phyloP scores from a whole-genome alignment of 768 basidiomycete genomes.

The Kwoniella botswanensis region DNA sequence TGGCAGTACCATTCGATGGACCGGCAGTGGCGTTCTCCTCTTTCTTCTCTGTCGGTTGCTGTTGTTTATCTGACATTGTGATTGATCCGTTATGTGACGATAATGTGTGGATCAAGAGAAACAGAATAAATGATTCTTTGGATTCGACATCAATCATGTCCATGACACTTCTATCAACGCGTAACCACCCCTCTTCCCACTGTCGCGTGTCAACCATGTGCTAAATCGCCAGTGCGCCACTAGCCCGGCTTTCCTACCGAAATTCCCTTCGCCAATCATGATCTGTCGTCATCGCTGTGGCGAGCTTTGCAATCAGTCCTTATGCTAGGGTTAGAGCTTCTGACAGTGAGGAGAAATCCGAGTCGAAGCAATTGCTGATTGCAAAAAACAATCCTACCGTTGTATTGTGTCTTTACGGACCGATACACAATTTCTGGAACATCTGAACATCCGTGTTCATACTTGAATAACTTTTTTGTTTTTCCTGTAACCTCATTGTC shows the following conservation, averaged over 20 bases:
- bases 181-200: neutral
- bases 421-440: slow-evolving; percentile 49
- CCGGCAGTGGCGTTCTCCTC: slow-evolving; percentile 25
- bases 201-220: neutral
- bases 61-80: slow-evolving; percentile 27
- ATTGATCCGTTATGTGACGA: neutral
- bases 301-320: slow-evolving; percentile 35
- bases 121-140: too few relatives aligned
- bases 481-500: too few relatives aligned
- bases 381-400: slow-evolving; percentile 54
- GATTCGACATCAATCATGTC: too few relatives aligned
- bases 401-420: slow-evolving; percentile 26
- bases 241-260: neutral
- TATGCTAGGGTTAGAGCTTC: slow-evolving; percentile 55
- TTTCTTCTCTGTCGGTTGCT: slow-evolving; percentile 6
- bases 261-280: neutral
- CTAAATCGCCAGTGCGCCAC: neutral
- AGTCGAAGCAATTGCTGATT: slow-evolving; percentile 55
- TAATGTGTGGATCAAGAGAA: neutral
- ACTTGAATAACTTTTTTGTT: too few relatives aligned
- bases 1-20: slow-evolving; percentile 14
- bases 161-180: neutral
- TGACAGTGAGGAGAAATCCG: slow-evolving; percentile 56
- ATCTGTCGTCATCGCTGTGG: neutral
- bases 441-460: neutral